Percentiles rank a stretch among this genome's conserved stretches.
Evolutionary conservation across 192 early-diverging fungal species (phyloP).

Genomic region (Linnemannia hyalina): DNA sequence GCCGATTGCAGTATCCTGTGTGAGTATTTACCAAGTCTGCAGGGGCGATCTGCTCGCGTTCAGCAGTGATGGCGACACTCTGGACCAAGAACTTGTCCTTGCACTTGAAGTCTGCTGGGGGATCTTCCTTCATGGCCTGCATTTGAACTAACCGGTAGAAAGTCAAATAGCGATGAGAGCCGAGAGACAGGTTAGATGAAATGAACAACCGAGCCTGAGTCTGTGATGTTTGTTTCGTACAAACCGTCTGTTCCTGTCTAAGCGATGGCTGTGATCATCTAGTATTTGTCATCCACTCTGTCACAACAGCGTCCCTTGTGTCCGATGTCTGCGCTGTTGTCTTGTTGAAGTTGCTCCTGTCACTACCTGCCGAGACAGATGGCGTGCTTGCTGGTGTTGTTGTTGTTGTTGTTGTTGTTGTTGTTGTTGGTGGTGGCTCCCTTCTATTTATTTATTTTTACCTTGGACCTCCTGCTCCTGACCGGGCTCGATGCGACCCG

Average conservation of each 20-base stretch:
- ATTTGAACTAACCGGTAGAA: slow-evolving; percentile 72
- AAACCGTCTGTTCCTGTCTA: neutral
- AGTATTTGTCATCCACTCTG: neutral
- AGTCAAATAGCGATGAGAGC: neutral
- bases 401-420: neutral
- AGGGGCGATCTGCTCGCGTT: slow-evolving; percentile 71
- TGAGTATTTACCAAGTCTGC: slow-evolving; percentile 68
- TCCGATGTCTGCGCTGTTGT: neutral
- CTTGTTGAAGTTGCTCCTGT: neutral
- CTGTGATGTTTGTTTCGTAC: neutral
- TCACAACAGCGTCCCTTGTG: neutral
- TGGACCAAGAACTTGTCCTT: slow-evolving; percentile 98
- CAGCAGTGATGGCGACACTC: slow-evolving; percentile 80
- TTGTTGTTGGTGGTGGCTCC: neutral
- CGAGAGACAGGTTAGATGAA: neutral
- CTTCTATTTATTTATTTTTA: slow-evolving; percentile 51
- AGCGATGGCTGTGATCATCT: slow-evolving; percentile 3
- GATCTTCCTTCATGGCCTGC: slow-evolving; percentile 90
- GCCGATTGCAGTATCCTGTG: neutral
- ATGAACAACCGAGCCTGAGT: neutral
- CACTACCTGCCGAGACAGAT: neutral
- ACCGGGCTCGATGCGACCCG: slow-evolving; percentile 82
- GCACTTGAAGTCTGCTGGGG: slow-evolving; percentile 82
- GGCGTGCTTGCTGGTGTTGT: neutral
- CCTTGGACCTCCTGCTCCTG: slow-evolving; percentile 78